These are phyloP conservation scores for Wallacemonas sp. DNA, from an alignment of 208 protist genomes.

Conservation along the genomic window DNA sequence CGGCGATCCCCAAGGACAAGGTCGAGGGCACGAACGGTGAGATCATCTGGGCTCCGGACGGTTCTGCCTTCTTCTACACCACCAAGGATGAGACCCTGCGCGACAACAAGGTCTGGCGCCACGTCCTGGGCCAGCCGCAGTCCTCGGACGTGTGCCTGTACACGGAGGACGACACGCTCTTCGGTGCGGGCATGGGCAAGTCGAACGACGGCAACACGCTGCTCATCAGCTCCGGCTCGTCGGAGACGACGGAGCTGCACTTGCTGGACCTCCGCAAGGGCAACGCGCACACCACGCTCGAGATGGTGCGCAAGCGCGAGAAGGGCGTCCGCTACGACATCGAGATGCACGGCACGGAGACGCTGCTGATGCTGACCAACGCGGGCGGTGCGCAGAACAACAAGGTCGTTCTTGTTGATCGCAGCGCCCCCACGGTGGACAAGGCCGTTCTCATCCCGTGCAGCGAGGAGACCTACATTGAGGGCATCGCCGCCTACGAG, in stretches of 20 bases:
- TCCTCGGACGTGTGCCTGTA: constrained; percentile 79
- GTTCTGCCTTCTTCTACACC: constrained; percentile 78
- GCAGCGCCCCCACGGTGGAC: constrained; percentile 25
- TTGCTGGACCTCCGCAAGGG: constrained; percentile 77
- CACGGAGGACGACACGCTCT: constrained; percentile 76
- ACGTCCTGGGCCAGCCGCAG: constrained; percentile 73
- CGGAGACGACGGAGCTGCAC: constrained; percentile 79
- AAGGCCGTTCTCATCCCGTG: constrained; percentile 52
- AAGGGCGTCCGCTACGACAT: constrained; percentile 81
- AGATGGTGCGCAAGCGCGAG: constrained; percentile 72
- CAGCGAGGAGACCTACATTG: constrained; percentile 52
- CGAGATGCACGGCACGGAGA: constrained; percentile 70
- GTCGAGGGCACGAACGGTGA: constrained; percentile 74
- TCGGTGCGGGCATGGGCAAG: constrained; percentile 57
- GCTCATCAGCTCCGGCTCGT: constrained; percentile 57
- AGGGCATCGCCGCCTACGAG: constrained; percentile 46
- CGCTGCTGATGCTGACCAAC: constrained; percentile 83
- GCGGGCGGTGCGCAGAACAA: constrained; percentile 71
- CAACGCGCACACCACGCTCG: constrained; percentile 48
- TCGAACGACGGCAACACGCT: constrained; percentile 67
- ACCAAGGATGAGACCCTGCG: constrained; percentile 80
- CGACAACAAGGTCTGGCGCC: constrained; percentile 86
- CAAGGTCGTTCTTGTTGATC: constrained; percentile 64
- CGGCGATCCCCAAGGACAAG: constrained; percentile 34
- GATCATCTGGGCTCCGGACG: constrained; percentile 70